Evolutionary conservation across 139 green algal genomes (phyloP).

Genomic region (Asterochloris sp.): DNA sequence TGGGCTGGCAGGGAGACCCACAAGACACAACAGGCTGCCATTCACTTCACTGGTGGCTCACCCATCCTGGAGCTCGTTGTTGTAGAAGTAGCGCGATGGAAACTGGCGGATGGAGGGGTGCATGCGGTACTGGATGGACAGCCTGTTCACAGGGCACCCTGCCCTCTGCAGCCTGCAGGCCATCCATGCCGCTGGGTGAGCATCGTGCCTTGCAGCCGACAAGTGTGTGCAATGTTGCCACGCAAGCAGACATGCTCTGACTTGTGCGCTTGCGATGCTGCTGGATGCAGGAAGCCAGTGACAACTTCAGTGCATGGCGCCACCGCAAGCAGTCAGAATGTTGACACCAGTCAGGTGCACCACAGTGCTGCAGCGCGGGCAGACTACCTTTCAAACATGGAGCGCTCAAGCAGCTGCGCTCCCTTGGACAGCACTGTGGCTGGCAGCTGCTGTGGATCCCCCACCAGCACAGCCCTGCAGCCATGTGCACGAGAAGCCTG

Average conservation of each 20-base stretch:
- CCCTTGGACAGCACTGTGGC: slow-evolving; percentile 76
- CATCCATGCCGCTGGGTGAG: not conserved
- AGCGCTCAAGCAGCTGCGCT: slow-evolving; percentile 71
- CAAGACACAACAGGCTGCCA: no score
- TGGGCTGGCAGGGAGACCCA: no score
- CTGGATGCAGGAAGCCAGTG: slow-evolving; percentile 18
- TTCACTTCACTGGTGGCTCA: not conserved
- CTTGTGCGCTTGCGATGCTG: not conserved
- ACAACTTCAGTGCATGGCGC: no score
- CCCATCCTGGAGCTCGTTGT: slow-evolving; percentile 49
- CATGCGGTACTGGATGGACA: slow-evolving; percentile 88
- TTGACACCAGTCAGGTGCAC: no score
- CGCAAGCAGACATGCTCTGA: not conserved
- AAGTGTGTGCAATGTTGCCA: not conserved
- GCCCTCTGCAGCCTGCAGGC: slow-evolving; percentile 36
- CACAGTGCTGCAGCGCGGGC: not conserved
- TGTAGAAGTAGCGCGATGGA: slow-evolving; percentile 77
- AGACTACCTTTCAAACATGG: slow-evolving; percentile 75
- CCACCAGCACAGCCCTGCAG: slow-evolving; percentile 74
- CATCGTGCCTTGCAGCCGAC: not conserved
- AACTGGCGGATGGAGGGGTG: slow-evolving; percentile 83
- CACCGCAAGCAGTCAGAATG: no score
- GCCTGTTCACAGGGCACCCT: slow-evolving; percentile 35
- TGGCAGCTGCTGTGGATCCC: slow-evolving; percentile 92
- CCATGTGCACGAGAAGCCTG: not conserved